phyloP scores from a whole-genome alignment of 1,139 yeast species.

The Debaryomycetaceae sp. region DNA sequence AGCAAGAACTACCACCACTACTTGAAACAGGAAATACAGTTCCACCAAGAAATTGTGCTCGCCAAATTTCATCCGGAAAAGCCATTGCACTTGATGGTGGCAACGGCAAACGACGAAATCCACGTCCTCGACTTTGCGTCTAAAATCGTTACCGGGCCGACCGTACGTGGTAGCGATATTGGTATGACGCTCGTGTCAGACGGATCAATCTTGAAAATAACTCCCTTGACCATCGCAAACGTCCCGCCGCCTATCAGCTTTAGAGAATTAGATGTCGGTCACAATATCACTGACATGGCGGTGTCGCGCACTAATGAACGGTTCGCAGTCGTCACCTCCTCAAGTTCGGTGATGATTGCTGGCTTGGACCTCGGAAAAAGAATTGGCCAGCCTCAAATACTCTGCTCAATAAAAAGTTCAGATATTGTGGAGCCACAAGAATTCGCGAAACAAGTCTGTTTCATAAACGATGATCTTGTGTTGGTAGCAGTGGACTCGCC shows the following conservation, averaged over 20 bases:
- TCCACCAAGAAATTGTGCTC: conserved; percentile 28
- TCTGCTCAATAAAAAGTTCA: conserved; percentile 20
- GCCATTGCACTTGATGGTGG: conserved; percentile 63
- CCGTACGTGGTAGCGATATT: conserved; percentile 52
- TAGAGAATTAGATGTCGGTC: conserved; percentile 45
- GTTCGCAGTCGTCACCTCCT: conserved; percentile 47
- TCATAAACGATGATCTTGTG: conserved; percentile 38
- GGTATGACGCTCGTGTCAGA: conserved; percentile 81
- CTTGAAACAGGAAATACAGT: conserved; percentile 62
- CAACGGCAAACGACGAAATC: conserved; percentile 33
- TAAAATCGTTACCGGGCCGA: conserved; percentile 58
- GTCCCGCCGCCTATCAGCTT: conserved; percentile 93
- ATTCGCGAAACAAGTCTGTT: conserved; percentile 52
- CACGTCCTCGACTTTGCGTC: conserved; percentile 64
- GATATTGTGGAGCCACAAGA: conserved; percentile 28
- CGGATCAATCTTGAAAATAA: conserved; percentile 60
- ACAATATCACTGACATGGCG: conserved; percentile 53
- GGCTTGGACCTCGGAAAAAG: conserved; percentile 19
- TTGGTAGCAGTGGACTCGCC: conserved; percentile 50
- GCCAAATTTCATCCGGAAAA: conserved; percentile 85
- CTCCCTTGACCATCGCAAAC: conserved; percentile 77
- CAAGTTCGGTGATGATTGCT: conserved; percentile 14
- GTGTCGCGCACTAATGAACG: conserved; percentile 48
- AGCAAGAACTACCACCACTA: conserved; percentile 94
- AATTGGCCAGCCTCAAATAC: conserved; percentile 38